Conservation (phyloP, 2,329 filamentous ascomycete species). For the Pseudogymnoascus sp. region DNA sequence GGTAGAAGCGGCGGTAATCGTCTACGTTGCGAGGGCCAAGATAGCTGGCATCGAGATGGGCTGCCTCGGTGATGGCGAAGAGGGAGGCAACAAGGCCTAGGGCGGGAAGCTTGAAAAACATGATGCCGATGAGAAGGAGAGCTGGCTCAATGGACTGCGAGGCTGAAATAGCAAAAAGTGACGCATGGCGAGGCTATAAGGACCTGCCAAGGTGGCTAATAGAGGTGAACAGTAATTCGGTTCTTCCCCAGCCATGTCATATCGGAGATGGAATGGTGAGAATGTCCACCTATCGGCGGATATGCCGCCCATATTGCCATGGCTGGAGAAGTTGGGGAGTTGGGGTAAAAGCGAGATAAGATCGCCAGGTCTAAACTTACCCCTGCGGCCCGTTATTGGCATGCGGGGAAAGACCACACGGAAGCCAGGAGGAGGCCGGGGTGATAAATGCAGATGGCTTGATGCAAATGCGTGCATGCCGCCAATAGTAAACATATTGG, state of each 20-base stretch:
- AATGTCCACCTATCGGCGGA: slow-evolving; percentile 6
- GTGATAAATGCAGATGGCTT: neutral
- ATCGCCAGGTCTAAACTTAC: slow-evolving; percentile 1
- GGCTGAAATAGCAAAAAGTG: slow-evolving; percentile 2
- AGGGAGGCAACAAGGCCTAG: slow-evolving; percentile 21
- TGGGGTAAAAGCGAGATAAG: slow-evolving; percentile 3
- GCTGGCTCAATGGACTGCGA: neutral
- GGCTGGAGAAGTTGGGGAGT: neutral
- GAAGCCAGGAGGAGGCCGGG: neutral
- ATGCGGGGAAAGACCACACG: slow-evolving; percentile 4
- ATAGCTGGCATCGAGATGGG: slow-evolving; percentile 30
- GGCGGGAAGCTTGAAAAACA: slow-evolving; percentile 19
- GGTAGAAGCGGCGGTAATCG: slow-evolving; percentile 34
- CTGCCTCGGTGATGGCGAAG: slow-evolving; percentile 23
- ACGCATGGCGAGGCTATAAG: slow-evolving; percentile 4
- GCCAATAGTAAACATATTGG: neutral
- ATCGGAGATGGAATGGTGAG: slow-evolving; percentile 4
- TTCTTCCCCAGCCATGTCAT: neutral
- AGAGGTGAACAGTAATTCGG: neutral
- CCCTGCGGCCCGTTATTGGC: neutral
- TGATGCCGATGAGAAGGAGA: slow-evolving; percentile 17
- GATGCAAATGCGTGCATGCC: slow-evolving; percentile 2
- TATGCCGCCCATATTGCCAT: slow-evolving; percentile 5
- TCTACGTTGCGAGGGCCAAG: slow-evolving; percentile 16
- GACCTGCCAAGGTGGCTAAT: neutral